These are phyloP conservation scores for Nitzschia palea DNA, from an alignment of 108 stramenopile genomes.

Conservation along the genomic window DNA sequence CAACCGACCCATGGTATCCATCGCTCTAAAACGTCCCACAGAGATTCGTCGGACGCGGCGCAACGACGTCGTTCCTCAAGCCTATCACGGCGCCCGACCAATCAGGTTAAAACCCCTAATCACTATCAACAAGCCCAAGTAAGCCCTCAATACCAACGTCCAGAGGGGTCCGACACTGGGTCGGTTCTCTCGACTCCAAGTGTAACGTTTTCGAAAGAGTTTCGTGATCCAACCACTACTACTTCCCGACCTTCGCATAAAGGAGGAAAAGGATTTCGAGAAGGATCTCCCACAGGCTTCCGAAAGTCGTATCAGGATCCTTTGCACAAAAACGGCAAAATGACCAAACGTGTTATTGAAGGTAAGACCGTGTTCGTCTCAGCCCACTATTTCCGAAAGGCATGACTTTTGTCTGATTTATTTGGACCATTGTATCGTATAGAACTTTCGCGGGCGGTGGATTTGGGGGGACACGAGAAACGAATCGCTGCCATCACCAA, in stretches of 20 bases:
- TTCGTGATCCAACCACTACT: conserved; percentile 10
- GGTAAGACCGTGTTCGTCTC: conserved; percentile 21
- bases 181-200: conserved; percentile 14
- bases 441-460: conserved; percentile 28
- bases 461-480: conserved; percentile 35
- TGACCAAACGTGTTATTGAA: conserved; percentile 33
- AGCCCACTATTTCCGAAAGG: not conserved
- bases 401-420: not conserved
- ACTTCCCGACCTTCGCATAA: not conserved
- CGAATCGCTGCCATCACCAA: conserved; percentile 57
- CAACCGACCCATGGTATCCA: not conserved
- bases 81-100: not conserved
- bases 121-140: conserved; percentile 1
- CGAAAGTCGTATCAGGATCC: conserved; percentile 8
- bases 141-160: not conserved
- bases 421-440: not conserved
- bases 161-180: not conserved
- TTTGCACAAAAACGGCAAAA: conserved; percentile 4
- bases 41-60: not conserved
- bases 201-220: not conserved
- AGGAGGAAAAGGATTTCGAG: not conserved
- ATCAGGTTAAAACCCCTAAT: not conserved
- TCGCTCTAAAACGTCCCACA: not conserved
- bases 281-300: conserved; percentile 19
- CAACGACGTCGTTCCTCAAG: conserved; percentile 3